Conservation (phyloP, 202 grass and related monocot species). For the Digitaria exilis region DNA sequence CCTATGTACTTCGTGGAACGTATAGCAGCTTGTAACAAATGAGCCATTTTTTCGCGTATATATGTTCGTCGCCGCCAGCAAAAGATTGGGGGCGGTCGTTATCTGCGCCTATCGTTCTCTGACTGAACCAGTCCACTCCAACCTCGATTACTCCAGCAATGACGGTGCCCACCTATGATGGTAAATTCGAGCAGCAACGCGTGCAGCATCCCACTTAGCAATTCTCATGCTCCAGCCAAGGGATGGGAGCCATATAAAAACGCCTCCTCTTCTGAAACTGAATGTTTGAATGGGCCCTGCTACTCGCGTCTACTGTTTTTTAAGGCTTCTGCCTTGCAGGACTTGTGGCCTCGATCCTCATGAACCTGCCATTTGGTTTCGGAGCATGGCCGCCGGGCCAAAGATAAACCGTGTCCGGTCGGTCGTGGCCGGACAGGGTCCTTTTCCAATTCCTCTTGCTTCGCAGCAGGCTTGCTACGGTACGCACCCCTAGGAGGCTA, state of each 20-base stretch:
- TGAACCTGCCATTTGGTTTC: conserved; percentile 36
- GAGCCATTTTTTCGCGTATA: neutral
- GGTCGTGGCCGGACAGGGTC: too few relatives aligned
- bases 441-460: neutral
- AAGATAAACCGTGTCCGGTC: neutral
- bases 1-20: too few relatives aligned
- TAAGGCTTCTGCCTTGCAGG: neutral
- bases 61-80: neutral
- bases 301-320: neutral
- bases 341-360: neutral
- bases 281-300: neutral
- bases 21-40: neutral
- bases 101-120: neutral
- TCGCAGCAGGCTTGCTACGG: conserved; percentile 24
- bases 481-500: neutral
- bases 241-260: neutral
- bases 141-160: conserved; percentile 13
- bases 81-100: neutral
- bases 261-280: neutral
- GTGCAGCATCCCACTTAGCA: neutral
- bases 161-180: neutral
- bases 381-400: neutral
- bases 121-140: neutral
- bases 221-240: neutral
- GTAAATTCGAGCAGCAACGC: neutral